A percentile compares a stretch with the other conserved stretches of the same genome.
phyloP scores from a whole-genome alignment of 257 asterid genomes.

The Solanum pennellii region DNA sequence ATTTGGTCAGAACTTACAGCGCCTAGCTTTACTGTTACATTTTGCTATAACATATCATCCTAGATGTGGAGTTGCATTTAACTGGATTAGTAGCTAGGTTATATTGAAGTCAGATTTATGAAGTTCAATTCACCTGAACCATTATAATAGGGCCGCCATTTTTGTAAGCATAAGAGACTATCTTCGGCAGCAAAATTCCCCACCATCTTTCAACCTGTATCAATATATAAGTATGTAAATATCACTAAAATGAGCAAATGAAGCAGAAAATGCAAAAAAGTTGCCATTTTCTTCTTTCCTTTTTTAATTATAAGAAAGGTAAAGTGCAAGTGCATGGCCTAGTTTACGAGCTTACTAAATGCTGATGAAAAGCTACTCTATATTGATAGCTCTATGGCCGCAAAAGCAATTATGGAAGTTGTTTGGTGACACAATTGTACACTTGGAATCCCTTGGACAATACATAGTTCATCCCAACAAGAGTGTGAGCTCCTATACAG shows the following conservation, averaged over 20 bases:
- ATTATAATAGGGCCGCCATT: conserved; percentile 87
- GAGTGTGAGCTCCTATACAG: not conserved
- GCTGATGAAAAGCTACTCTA: not conserved
- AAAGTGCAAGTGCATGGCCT: not conserved
- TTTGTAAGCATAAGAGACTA: conserved; percentile 60
- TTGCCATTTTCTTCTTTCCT: not conserved
- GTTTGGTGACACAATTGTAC: not conserved
- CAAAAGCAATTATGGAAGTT: not conserved
- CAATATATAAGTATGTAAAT: not conserved
- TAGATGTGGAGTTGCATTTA: not conserved
- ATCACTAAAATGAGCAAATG: not conserved
- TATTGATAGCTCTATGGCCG: not conserved
- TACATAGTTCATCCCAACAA: not conserved
- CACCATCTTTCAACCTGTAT: conserved; percentile 89
- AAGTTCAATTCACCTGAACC: conserved; percentile 61
- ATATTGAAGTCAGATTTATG: not conserved
- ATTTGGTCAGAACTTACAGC: not conserved
- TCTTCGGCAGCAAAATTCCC: conserved; percentile 66
- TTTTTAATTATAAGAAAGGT: not conserved
- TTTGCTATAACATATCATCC: not conserved
- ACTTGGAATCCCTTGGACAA: not conserved
- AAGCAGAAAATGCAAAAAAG: not conserved
- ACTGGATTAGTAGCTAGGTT: not conserved
- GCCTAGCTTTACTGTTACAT: not conserved
- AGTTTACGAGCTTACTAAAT: not conserved